Evolutionary conservation across 2,329 filamentous ascomycete genomes (phyloP).

Genomic region (Biscogniauxia sp.): DNA sequence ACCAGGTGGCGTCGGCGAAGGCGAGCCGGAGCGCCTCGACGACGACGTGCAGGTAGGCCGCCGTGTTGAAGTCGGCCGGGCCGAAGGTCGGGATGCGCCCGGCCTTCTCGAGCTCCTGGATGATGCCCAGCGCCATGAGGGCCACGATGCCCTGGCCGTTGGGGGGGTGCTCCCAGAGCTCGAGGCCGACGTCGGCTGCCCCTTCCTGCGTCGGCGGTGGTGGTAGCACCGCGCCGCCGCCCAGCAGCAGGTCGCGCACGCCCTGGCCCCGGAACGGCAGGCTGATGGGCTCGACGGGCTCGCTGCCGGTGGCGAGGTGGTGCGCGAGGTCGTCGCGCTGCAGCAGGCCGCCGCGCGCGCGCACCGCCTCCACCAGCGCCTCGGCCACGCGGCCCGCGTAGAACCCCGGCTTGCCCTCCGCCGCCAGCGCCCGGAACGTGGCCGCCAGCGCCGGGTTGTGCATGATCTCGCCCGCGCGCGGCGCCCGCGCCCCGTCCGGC

Average conservation of each 20-base stretch:
- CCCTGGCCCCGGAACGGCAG: constrained; percentile 71
- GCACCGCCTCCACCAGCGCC: constrained; percentile 74
- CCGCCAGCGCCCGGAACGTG: constrained; percentile 76
- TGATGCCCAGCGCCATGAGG: constrained; percentile 87
- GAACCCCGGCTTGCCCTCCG: constrained; percentile 85
- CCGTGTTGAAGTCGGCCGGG: constrained; percentile 73
- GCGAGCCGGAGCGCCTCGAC: constrained; percentile 86
- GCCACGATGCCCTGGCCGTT: constrained; percentile 96
- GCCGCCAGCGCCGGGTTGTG: constrained; percentile 77
- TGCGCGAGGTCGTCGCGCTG: constrained; percentile 76
- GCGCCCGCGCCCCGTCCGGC: constrained; percentile 69
- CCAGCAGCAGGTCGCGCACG: constrained; percentile 27
- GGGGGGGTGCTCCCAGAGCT: constrained; percentile 95
- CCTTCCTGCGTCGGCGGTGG: constrained; percentile 39
- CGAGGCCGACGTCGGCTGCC: constrained; percentile 55
- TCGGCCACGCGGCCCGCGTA: constrained; percentile 83
- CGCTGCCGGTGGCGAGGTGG: constrained; percentile 66
- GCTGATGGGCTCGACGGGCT: constrained; percentile 82
- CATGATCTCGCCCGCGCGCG: constrained; percentile 81
- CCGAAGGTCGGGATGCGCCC: constrained; percentile 72
- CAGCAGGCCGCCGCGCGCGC: constrained; percentile 73
- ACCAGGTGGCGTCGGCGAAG: constrained; percentile 90
- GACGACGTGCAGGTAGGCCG: constrained; percentile 78
- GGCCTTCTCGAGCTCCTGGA: constrained; percentile 77
- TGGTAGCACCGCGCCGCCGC: constrained; percentile 32